Percentiles rank a stretch among this genome's conserved stretches.
phyloP scores from a whole-genome alignment of 768 basidiomycete species.

The Trametes coccinea region DNA sequence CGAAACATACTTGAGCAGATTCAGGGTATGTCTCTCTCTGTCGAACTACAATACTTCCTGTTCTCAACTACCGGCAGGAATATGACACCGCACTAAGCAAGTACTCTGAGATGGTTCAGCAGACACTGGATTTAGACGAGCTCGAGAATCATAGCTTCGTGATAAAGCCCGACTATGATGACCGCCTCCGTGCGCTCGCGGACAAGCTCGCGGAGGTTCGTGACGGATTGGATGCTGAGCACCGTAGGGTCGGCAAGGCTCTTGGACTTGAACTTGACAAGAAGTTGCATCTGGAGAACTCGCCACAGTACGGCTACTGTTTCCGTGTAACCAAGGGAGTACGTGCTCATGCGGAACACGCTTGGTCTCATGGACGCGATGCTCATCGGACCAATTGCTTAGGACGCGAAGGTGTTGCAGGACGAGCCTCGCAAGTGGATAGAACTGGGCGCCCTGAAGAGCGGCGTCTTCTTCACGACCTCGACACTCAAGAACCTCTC shows the following conservation, averaged over 20 bases:
- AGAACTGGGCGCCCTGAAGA: conserved; percentile 83
- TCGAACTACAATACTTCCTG: not conserved
- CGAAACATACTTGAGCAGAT: conserved; percentile 61
- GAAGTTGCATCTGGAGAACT: conserved; percentile 95
- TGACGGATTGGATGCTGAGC: conserved; percentile 83
- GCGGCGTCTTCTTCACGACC: conserved; percentile 89
- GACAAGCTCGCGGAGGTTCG: conserved; percentile 66
- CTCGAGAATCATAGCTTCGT: conserved; percentile 85
- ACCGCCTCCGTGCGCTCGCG: conserved; percentile 65
- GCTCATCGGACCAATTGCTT: not conserved
- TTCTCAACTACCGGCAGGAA: conserved; percentile 43
- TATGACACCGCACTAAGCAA: conserved; percentile 63
- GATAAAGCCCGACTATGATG: conserved; percentile 91
- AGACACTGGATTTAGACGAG: conserved; percentile 88
- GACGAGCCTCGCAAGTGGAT: conserved; percentile 63
- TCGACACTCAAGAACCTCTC: conserved; percentile 67
- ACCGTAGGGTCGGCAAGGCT: conserved; percentile 64
- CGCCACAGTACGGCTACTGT: conserved; percentile 85
- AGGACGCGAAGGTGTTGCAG: conserved; percentile 80
- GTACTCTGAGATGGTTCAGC: conserved; percentile 93
- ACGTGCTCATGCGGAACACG: conserved; percentile 27
- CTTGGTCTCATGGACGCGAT: not conserved
- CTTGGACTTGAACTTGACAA: conserved; percentile 86
- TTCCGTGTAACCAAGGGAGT: conserved; percentile 92
- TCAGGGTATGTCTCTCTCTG: conserved; percentile 49